Evolutionary conservation across 768 basidiomycete species (phyloP).

Genomic region (Leccinum imitatum): DNA sequence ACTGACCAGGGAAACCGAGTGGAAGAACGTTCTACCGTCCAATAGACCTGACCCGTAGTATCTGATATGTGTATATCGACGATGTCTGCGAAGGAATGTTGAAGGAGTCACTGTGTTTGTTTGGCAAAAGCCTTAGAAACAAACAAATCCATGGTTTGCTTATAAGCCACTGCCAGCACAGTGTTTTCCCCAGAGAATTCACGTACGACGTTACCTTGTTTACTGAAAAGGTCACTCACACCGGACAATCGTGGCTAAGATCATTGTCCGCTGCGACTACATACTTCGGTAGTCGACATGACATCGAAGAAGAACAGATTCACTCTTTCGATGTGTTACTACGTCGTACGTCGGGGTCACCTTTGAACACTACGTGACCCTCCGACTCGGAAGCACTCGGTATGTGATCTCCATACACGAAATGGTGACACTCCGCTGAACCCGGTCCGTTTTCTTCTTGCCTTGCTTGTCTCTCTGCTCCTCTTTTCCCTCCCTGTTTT

Average conservation of each 20-base stretch:
- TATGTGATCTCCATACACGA: conserved; percentile 14
- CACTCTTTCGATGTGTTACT: conserved; percentile 67
- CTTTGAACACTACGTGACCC: conserved; percentile 67
- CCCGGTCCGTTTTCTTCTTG: background rate
- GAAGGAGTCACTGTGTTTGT: conserved; percentile 12
- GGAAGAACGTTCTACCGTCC: too few species aligned
- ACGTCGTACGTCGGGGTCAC: conserved; percentile 29
- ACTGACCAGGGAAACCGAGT: too few species aligned
- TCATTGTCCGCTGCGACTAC: too few species aligned
- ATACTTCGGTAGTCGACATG: background rate
- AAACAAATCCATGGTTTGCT: conserved; percentile 16
- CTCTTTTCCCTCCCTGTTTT: background rate
- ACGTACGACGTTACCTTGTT: too few species aligned
- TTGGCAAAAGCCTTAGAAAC: conserved; percentile 26
- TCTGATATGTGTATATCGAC: too few species aligned
- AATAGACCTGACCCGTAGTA: too few species aligned
- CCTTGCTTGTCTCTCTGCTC: background rate
- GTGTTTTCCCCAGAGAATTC: too few species aligned
- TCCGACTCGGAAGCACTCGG: conserved; percentile 45
- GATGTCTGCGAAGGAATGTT: too few species aligned
- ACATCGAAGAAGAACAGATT: conserved; percentile 55
- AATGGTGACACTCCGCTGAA: background rate
- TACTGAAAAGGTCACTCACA: too few species aligned
- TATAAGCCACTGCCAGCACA: too few species aligned
- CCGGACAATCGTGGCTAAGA: too few species aligned